Evolutionary conservation across 768 basidiomycete genomes (phyloP), one percentile per base, ranked within the genome.

Genomic region (Termitomyces sp.): DNA sequence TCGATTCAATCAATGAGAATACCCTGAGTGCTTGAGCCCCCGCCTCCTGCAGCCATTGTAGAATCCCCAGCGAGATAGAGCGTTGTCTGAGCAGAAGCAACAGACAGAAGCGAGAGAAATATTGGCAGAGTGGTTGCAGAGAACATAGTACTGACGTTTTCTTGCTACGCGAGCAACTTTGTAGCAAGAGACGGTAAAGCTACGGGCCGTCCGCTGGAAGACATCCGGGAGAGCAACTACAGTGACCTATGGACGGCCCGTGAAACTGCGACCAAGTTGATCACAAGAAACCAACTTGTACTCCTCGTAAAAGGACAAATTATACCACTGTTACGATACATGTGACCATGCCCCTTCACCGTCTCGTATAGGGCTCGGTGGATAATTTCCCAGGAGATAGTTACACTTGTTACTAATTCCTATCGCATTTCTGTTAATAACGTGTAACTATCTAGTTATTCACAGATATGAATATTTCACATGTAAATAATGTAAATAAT

Each of bases 11-110:
- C 37, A 16, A 18, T 27, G 34, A 48, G 16, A n/a, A 16, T 39
- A 70, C 75, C 73, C 49, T 75, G 72, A 11, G 74, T 71, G 12
- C 74, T 74, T 42, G 68, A 65, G n/a, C 77, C 73, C 36, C 74
- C 73, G 47, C 78, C 74, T 55, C 70, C 70, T 45, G 58, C 63
- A 0, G 78, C 78, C 78, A 76, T 78, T 7, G 77, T 80, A 15
- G 74, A 76, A 61, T 80, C 77, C 12, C 78, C 78, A 1, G 76
- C 77, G 36, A 78, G 59, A 58, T 77, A 78, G 11, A 79, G 69
- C n/a, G 75, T 78, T n/a, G 75, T 78, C 61, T 76, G 75, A 1
- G 65, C 71, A 60, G 7, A 31, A 12, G 39, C 27, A 13, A n/a
- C 18, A 31, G 39, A 31, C 39, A 54, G 39, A 20, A 42, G 13